A percentile compares a stretch with the other conserved stretches of the same genome.
phyloP scores from a whole-genome alignment of 495 filamentous ascomycete species.

The Aspergillus sparsus region DNA sequence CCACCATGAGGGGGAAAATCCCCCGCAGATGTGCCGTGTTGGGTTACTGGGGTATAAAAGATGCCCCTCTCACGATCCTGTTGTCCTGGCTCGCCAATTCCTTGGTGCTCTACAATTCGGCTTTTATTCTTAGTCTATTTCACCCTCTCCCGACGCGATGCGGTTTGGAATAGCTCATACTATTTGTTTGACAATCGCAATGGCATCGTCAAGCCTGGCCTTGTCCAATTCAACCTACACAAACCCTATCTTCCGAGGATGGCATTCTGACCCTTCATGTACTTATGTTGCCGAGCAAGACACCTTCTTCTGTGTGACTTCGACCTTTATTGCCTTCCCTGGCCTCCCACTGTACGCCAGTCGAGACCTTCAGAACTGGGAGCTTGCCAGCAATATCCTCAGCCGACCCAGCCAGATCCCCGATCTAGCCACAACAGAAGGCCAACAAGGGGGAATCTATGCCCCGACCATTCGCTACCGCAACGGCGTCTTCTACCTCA shows the following conservation, averaged over 20 bases:
- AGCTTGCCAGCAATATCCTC: conserved; percentile 28
- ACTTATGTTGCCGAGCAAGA: conserved; percentile 23
- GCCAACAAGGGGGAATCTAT: conserved; percentile 26
- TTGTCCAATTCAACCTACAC: conserved; percentile 2
- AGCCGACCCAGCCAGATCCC: conserved; percentile 21
- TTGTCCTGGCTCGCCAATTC: no score
- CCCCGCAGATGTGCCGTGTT: no score
- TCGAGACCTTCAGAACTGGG: conserved; percentile 29
- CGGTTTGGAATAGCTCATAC: neutral
- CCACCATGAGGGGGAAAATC: no score
- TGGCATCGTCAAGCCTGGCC: neutral
- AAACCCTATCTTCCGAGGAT: conserved; percentile 33
- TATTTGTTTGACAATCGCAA: neutral
- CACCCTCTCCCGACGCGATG: neutral
- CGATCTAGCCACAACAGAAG: conserved; percentile 17
- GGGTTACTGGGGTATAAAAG: no score
- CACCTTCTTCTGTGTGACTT: conserved; percentile 28
- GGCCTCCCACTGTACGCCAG: conserved; percentile 32
- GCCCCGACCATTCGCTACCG: conserved; percentile 31
- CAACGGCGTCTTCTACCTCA: conserved; percentile 27
- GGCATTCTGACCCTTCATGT: conserved; percentile 32
- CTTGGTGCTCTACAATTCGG: no score
- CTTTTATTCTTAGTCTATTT: no score
- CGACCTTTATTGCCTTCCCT: conserved; percentile 28
- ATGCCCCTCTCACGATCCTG: no score